A percentile compares a stretch with the other conserved stretches of the same genome.
phyloP scores from a whole-genome alignment of 1,284 basidiomycete species.

The Pascua sp. region DNA sequence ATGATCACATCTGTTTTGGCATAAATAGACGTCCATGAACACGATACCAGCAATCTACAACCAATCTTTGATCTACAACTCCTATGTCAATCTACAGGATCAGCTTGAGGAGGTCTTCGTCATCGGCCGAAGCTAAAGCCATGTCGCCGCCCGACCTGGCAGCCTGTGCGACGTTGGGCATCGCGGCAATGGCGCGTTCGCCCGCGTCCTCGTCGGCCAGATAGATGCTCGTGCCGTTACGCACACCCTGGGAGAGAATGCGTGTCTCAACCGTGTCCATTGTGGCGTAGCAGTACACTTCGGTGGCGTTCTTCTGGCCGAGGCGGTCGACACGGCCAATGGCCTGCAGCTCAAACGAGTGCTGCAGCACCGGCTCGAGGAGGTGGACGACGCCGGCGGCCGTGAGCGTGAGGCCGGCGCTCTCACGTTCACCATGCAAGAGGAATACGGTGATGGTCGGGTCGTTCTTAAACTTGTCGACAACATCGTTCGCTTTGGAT shows the following conservation, averaged over 20 bases:
- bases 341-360: conserved; percentile 49
- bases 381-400: conserved; percentile 47
- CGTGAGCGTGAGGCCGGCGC: conserved; percentile 47
- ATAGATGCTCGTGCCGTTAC: conserved; percentile 46
- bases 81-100: conserved; percentile 24
- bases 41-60: neutral
- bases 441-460: conserved; percentile 44
- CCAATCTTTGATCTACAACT: neutral
- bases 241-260: conserved; percentile 41
- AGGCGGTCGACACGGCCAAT: conserved; percentile 24
- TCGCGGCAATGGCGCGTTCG: conserved; percentile 23
- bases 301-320: conserved; percentile 43
- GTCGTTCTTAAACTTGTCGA: conserved; percentile 41
- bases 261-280: conserved; percentile 45
- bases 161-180: conserved; percentile 41
- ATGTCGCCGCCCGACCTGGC: conserved; percentile 44
- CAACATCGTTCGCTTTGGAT: conserved; percentile 34
- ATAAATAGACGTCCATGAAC: neutral
- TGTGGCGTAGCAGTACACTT: conserved; percentile 47
- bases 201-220: conserved; percentile 32
- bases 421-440: conserved; percentile 47
- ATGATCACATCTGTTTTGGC: too few relatives aligned
- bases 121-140: conserved; percentile 20
- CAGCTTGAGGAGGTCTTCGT: conserved; percentile 33
- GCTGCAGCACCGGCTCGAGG: conserved; percentile 47